Evolutionary conservation across 345 rosid genomes (phyloP).

Genomic region (Sisymbrium altissimum): DNA sequence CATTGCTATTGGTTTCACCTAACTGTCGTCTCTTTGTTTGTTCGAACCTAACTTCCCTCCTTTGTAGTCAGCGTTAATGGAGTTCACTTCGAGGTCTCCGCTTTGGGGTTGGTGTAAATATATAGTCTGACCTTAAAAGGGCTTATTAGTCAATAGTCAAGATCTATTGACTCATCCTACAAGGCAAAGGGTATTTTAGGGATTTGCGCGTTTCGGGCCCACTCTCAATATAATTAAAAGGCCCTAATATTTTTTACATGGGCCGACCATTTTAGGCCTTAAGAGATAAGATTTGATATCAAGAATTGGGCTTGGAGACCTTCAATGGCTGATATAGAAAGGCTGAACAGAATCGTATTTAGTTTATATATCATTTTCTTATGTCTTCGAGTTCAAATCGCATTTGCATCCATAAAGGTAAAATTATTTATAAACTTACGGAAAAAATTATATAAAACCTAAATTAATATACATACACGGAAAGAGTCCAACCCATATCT

Average conservation of each 20-base stretch:
- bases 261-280: not conserved
- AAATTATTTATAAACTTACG: not conserved
- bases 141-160: not conserved
- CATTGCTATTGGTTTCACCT: slow-evolving; percentile 44
- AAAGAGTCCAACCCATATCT: not conserved
- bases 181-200: slow-evolving; percentile 16
- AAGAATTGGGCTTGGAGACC: not conserved
- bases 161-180: slow-evolving; percentile 21
- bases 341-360: too few species aligned
- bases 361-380: not conserved
- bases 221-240: not conserved
- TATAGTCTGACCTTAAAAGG: slow-evolving; percentile 17
- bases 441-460: not conserved
- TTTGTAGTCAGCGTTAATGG: slow-evolving; percentile 8
- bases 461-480: not conserved
- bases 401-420: not conserved
- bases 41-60: slow-evolving; percentile 21
- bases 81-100: slow-evolving; percentile 38
- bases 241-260: not conserved
- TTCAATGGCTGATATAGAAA: not conserved
- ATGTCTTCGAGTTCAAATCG: not conserved
- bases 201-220: not conserved
- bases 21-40: not conserved
- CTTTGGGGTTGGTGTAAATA: slow-evolving; percentile 29
- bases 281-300: not conserved